These are phyloP conservation scores for Aspergillus alliaceus DNA, from an alignment of 2,329 filamentous ascomycete species.

Conservation along the genomic window DNA sequence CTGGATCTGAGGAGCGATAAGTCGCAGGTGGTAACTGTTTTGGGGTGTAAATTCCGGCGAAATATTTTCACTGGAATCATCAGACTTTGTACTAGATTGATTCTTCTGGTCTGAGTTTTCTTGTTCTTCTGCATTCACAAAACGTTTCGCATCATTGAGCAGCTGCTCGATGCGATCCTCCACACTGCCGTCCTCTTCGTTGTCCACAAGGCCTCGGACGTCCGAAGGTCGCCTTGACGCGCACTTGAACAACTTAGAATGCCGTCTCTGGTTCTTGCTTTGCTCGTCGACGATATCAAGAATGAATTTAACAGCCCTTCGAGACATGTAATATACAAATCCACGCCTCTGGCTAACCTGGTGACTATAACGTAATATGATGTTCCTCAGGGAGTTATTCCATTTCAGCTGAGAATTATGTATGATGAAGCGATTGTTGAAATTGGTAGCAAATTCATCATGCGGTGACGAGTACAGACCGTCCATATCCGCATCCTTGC, in stretches of 20 bases:
- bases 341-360: slow-evolving; percentile 94
- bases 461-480: slow-evolving; percentile 67
- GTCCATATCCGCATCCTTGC: slow-evolving; percentile 52
- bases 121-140: slow-evolving; percentile 70
- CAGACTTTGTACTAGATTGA: slow-evolving; percentile 31
- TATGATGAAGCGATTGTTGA: slow-evolving; percentile 96
- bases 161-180: slow-evolving; percentile 85
- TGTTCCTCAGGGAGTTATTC: slow-evolving; percentile 95
- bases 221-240: slow-evolving; percentile 23
- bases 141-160: slow-evolving; percentile 78
- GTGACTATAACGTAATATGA: slow-evolving; percentile 94
- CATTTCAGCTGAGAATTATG: slow-evolving; percentile 98
- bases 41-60: slow-evolving; percentile 84
- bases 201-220: slow-evolving; percentile 38
- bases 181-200: slow-evolving; percentile 66
- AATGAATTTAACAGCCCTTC: slow-evolving; percentile 95
- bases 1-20: slow-evolving; percentile 97
- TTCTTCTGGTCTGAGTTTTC: slow-evolving; percentile 45
- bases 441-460: slow-evolving; percentile 86
- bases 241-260: slow-evolving; percentile 33
- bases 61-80: slow-evolving; percentile 70
- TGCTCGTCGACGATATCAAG: slow-evolving; percentile 97
- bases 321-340: slow-evolving; percentile 96
- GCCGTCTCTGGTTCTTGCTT: slow-evolving; percentile 64
- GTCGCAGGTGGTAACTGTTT: slow-evolving; percentile 89